Conservation (phyloP, 306 rosid genomes). For the Lathyrus aphaca region DNA sequence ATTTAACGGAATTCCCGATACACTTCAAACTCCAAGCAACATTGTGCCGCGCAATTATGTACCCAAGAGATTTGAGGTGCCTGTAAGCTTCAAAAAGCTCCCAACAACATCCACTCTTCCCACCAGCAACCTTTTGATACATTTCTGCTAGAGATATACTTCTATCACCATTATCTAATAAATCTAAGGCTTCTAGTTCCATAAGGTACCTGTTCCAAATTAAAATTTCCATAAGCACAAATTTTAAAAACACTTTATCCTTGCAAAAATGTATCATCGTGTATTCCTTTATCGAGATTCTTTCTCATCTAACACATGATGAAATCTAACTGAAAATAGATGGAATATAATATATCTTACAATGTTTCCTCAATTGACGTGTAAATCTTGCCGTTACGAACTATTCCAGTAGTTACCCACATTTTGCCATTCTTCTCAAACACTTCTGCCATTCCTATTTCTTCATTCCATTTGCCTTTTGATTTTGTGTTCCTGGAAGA, state of each 20-base stretch:
- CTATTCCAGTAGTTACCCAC: conserved; percentile 75
- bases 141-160: conserved; percentile 59
- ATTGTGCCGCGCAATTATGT: conserved; percentile 61
- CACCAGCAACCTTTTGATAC: conserved; percentile 50
- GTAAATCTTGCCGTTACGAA: conserved; percentile 55
- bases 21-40: conserved; percentile 72
- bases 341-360: conserved; percentile 52
- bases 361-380: conserved; percentile 73
- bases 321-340: conserved; percentile 11
- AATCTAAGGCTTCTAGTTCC: conserved; percentile 68
- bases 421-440: conserved; percentile 61
- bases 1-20: conserved; percentile 35
- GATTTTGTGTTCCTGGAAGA: conserved; percentile 55
- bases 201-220: conserved; percentile 67
- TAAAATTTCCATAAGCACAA: conserved; percentile 17
- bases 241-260: conserved; percentile 23
- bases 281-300: not conserved
- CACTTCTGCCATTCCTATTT: conserved; percentile 67
- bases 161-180: conserved; percentile 50
- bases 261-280: not conserved
- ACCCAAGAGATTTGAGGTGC: conserved; percentile 83
- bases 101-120: conserved; percentile 61
- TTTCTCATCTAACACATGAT: conserved; percentile 8
- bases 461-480: conserved; percentile 60
- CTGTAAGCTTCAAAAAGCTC: conserved; percentile 81